Conservation (phyloP, 140 eudicot genomes). For the Anethum foeniculum region DNA sequence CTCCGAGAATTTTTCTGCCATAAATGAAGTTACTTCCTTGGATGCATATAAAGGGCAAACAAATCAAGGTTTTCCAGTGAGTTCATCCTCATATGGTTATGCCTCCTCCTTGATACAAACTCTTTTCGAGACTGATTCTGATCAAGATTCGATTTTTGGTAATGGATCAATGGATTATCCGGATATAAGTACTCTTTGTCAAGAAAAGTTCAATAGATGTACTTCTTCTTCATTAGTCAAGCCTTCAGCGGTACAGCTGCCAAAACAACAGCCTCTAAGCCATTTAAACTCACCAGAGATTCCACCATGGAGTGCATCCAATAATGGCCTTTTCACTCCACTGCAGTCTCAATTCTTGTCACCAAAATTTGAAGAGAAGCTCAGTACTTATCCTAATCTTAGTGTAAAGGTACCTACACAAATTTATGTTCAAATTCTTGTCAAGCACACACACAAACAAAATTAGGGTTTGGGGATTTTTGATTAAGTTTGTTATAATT, state of each 20-base stretch:
- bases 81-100: slow-evolving; percentile 39
- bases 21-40: slow-evolving; percentile 7
- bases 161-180: slow-evolving; percentile 18
- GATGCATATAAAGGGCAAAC: slow-evolving; percentile 18
- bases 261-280: slow-evolving; percentile 22
- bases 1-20: slow-evolving; percentile 20
- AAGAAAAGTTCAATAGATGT: slow-evolving; percentile 13
- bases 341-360: slow-evolving; percentile 30
- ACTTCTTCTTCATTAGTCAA: slow-evolving; percentile 25
- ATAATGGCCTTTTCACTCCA: slow-evolving; percentile 25
- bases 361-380: slow-evolving; percentile 30
- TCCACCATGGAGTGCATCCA: slow-evolving; percentile 32
- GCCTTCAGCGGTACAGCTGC: slow-evolving; percentile 18
- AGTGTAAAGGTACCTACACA: slow-evolving; percentile 21
- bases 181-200: not conserved
- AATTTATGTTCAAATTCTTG: not conserved
- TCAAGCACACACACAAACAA: not conserved
- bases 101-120: slow-evolving; percentile 56
- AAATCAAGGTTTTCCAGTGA: slow-evolving; percentile 26
- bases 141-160: slow-evolving; percentile 24
- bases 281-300: slow-evolving; percentile 27
- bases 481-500: not conserved
- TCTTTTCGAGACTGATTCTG: slow-evolving; percentile 31
- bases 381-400: slow-evolving; percentile 22
- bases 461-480: slow-evolving; percentile 24